Conservation (phyloP, 1,139 yeast genomes). For the Spathaspora sp. region DNA sequence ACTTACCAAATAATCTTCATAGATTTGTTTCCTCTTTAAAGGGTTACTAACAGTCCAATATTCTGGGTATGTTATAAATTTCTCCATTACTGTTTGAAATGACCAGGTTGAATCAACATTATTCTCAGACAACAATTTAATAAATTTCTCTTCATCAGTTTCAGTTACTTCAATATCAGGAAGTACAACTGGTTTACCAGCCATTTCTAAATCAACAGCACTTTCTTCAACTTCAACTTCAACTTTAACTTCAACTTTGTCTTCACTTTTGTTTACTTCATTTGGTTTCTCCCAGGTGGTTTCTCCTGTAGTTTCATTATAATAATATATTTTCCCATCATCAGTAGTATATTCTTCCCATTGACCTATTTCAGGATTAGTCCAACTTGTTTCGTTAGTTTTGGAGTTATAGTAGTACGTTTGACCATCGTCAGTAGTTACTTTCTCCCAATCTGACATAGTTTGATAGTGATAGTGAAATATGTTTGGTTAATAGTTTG, state of each 20-base stretch:
- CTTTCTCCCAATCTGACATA: slow-evolving; percentile 57
- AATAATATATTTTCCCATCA: slow-evolving; percentile 73
- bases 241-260: slow-evolving; percentile 3
- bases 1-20: slow-evolving; percentile 62
- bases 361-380: slow-evolving; percentile 58
- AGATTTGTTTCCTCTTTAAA: slow-evolving; percentile 55
- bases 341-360: slow-evolving; percentile 72
- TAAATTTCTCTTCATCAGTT: slow-evolving; percentile 38
- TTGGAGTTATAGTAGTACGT: slow-evolving; percentile 67
- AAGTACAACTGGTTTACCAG: slow-evolving; percentile 11
- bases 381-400: slow-evolving; percentile 80
- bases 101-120: slow-evolving; percentile 76
- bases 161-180: slow-evolving; percentile 5
- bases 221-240: slow-evolving; percentile 5
- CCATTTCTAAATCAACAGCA: slow-evolving; percentile 15
- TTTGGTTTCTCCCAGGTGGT: slow-evolving; percentile 81
- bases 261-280: not conserved
- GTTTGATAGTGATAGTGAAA: not conserved
- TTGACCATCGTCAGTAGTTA: slow-evolving; percentile 64
- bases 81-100: slow-evolving; percentile 65
- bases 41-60: slow-evolving; percentile 75
- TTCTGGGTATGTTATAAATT: slow-evolving; percentile 54
- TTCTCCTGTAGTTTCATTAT: slow-evolving; percentile 60
- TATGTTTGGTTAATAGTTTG: not conserved
- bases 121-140: slow-evolving; percentile 49